A percentile compares a stretch with the other conserved stretches of the same genome.
phyloP scores from a whole-genome alignment of 345 rosid genomes.

The Pelargonium nanum region DNA sequence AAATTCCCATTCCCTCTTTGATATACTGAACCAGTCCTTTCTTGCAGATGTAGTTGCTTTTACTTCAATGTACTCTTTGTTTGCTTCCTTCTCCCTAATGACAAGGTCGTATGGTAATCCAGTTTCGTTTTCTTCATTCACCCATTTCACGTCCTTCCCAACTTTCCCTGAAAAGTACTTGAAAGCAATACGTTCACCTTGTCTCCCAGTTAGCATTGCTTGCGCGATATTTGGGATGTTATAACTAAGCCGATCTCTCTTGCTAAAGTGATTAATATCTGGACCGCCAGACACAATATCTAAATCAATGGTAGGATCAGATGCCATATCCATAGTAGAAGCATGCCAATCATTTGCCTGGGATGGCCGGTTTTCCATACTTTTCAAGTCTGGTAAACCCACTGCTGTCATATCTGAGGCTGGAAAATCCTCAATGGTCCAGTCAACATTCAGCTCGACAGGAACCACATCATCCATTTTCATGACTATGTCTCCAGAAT shows the following conservation, averaged over 20 bases:
- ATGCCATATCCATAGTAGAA: conserved; percentile 5
- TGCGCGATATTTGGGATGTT: conserved; percentile 34
- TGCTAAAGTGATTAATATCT: conserved; percentile 25
- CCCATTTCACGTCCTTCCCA: conserved; percentile 55
- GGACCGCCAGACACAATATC: conserved; percentile 19
- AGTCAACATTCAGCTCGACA: conserved; percentile 18
- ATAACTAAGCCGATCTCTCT: conserved; percentile 41
- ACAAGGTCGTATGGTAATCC: conserved; percentile 74
- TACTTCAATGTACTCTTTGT: conserved; percentile 56
- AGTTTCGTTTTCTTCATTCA: conserved; percentile 60
- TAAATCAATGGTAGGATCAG: conserved; percentile 17
- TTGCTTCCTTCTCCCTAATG: conserved; percentile 22
- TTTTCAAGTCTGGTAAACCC: conserved; percentile 12
- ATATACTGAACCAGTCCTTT: conserved; percentile 71
- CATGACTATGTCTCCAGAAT: conserved; percentile 5
- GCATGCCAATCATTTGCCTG: conserved; percentile 3
- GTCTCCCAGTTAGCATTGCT: conserved; percentile 50
- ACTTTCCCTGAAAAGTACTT: conserved; percentile 31
- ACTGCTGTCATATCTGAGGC: conserved; percentile 6
- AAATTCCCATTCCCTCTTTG: conserved; percentile 78
- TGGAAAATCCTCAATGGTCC: conserved; percentile 27
- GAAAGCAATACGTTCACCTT: conserved; percentile 65
- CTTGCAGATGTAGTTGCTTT: conserved; percentile 63
- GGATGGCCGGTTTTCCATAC: conserved; percentile 6
- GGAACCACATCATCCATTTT: conserved; percentile 15